These are phyloP conservation scores for Ormosia emarginata DNA, from an alignment of 306 rosid genomes.

Conservation along the genomic window DNA sequence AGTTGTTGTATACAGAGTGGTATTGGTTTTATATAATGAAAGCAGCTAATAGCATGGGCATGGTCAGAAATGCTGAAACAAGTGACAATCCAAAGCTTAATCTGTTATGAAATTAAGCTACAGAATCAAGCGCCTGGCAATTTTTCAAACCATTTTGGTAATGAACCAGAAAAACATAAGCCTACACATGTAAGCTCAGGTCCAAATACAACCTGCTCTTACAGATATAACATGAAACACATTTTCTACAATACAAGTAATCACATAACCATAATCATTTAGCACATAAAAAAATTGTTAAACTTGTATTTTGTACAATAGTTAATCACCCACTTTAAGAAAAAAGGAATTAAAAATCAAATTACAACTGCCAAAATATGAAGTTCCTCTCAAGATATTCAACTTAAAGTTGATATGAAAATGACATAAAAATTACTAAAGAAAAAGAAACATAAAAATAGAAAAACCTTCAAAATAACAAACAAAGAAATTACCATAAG, in stretches of 20 bases:
- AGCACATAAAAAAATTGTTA: neutral
- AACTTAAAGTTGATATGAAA: constrained; percentile 12
- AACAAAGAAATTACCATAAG: neutral
- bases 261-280: neutral
- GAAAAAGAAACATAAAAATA: neutral
- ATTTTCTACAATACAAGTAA: neutral
- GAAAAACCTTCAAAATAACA: constrained; percentile 18
- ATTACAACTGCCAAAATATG: constrained; percentile 10
- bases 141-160: neutral
- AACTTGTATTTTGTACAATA: constrained; percentile 21
- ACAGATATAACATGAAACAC: neutral
- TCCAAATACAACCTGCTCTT: neutral
- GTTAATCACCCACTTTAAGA: constrained; percentile 5
- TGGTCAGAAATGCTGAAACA: neutral
- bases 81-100: neutral
- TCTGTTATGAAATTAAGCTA: neutral
- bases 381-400: constrained; percentile 7
- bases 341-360: neutral
- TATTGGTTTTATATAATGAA: neutral
- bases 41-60: neutral
- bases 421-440: neutral
- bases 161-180: neutral
- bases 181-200: neutral
- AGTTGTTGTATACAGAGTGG: neutral
- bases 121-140: neutral